Percentiles rank a stretch among this genome's conserved stretches.
Evolutionary conservation across 2,329 filamentous ascomycete species (phyloP).

Genomic region (Fusarium stilboides): DNA sequence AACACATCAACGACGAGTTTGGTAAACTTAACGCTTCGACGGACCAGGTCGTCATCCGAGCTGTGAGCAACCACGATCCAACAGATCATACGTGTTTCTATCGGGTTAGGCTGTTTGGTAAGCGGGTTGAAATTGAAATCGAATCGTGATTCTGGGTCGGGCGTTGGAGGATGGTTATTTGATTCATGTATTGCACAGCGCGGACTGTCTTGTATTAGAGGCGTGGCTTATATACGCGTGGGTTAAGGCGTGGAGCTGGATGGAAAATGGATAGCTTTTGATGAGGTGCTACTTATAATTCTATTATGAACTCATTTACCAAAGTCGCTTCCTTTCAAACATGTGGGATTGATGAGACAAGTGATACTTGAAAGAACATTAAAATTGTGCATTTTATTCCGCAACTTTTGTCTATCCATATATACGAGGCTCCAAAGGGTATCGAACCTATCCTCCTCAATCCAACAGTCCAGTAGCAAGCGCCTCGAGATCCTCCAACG

Average conservation of each 20-base stretch:
- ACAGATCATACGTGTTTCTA: conserved; percentile 76
- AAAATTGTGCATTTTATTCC: conserved; percentile 23
- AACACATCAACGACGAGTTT: conserved; percentile 67
- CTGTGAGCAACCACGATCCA: conserved; percentile 71
- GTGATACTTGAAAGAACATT: conserved; percentile 7
- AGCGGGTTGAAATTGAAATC: conserved; percentile 1
- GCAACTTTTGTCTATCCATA: conserved; percentile 44
- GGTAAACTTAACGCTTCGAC: conserved; percentile 63
- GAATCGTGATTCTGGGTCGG: neutral
- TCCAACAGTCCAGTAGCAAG: conserved; percentile 81
- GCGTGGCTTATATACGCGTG: conserved; percentile 28
- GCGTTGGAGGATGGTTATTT: conserved; percentile 11
- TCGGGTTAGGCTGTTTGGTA: conserved; percentile 70
- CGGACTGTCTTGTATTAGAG: conserved; percentile 18
- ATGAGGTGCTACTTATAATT: conserved; percentile 20
- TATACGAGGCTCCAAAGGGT: conserved; percentile 46
- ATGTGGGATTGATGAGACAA: neutral
- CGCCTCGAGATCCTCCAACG: conserved; percentile 82
- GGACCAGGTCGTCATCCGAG: conserved; percentile 68
- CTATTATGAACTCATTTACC: conserved; percentile 17
- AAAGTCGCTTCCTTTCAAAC: neutral
- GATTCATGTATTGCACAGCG: conserved; percentile 12
- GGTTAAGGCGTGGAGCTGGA: conserved; percentile 41
- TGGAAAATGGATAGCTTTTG: conserved; percentile 31
- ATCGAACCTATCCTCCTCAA: conserved; percentile 49